Evolutionary conservation across 2,329 filamentous ascomycete species (phyloP).

Genomic region (Diaporthe ampelina): DNA sequence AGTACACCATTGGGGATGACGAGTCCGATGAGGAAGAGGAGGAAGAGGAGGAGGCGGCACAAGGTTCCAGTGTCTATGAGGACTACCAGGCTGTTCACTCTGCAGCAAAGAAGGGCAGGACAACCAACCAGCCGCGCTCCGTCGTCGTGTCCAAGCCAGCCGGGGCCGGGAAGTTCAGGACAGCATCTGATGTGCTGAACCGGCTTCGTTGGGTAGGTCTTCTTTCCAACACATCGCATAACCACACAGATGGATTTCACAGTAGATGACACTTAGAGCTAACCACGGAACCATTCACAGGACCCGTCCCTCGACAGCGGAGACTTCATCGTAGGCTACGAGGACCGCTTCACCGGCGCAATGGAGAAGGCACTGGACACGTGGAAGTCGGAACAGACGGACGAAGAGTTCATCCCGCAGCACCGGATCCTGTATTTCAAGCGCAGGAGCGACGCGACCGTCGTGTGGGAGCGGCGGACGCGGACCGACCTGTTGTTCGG

Average conservation of each 20-base stretch:
- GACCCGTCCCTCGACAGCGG: conserved; percentile 58
- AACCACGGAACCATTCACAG: not conserved
- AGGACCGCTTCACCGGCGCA: conserved; percentile 70
- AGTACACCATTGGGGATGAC: conserved; percentile 57
- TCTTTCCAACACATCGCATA: not conserved
- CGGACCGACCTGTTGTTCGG: conserved; percentile 70
- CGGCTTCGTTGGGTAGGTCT: conserved; percentile 72
- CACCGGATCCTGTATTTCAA: conserved; percentile 75
- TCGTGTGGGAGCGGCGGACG: conserved; percentile 70
- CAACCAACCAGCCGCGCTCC: conserved; percentile 41
- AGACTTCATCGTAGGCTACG: conserved; percentile 72
- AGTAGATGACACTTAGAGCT: not conserved
- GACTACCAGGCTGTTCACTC: conserved; percentile 30
- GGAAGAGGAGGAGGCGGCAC: conserved; percentile 48
- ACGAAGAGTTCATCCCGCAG: conserved; percentile 77
- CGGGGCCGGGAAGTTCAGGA: conserved; percentile 64
- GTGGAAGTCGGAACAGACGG: conserved; percentile 74
- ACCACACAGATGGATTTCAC: not conserved
- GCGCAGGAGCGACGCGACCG: conserved; percentile 61
- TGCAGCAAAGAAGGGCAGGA: conserved; percentile 43
- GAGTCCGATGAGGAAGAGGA: conserved; percentile 60
- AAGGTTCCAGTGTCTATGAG: conserved; percentile 16
- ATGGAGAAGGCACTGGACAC: conserved; percentile 66
- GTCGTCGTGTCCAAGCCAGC: conserved; percentile 45
- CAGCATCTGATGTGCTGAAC: conserved; percentile 70